A percentile compares a stretch with the other conserved stretches of the same genome.
Conservation (phyloP, 2,329 filamentous ascomycete genomes). For the Elsinoe batatas region DNA sequence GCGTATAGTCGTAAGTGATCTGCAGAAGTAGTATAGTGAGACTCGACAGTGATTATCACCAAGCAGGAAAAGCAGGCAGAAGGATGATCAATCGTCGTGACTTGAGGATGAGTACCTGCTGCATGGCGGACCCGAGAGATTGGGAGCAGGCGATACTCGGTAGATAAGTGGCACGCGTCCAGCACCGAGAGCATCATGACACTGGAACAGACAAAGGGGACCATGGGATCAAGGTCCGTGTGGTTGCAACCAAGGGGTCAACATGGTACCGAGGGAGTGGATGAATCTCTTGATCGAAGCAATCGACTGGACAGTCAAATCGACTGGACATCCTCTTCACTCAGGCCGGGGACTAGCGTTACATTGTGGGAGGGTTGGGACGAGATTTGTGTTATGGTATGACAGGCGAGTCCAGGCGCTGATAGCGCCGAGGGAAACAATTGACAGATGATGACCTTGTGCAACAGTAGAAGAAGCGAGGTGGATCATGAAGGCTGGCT, state of each 20-base stretch:
- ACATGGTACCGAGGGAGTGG: not conserved
- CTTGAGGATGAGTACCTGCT: not conserved
- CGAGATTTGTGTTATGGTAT: constrained; percentile 3
- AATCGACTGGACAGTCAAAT: not conserved
- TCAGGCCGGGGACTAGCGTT: not conserved
- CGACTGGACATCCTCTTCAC: constrained; percentile 1
- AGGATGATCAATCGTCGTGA: not conserved
- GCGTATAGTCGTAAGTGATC: not conserved
- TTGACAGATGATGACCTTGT: not conserved
- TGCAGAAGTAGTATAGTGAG: not conserved
- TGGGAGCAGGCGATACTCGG: not conserved
- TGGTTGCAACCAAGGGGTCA: not conserved
- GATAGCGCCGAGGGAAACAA: not conserved
- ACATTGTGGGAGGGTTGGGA: constrained; percentile 4
- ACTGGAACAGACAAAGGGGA: constrained; percentile 6
- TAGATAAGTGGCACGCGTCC: constrained; percentile 3
- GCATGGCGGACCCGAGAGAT: not conserved
- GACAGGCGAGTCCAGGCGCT: not conserved
- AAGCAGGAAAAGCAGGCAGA: not conserved
- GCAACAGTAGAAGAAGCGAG: not conserved
- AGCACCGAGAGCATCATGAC: not conserved
- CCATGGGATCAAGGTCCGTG: constrained; percentile 4
- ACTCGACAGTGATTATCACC: too few relatives aligned
- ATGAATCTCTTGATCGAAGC: not conserved
- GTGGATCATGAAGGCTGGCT: not conserved